Base-by-base conservation (phyloP, 2,329 filamentous ascomycete genomes). In the Epichloe hybrida region DNA sequence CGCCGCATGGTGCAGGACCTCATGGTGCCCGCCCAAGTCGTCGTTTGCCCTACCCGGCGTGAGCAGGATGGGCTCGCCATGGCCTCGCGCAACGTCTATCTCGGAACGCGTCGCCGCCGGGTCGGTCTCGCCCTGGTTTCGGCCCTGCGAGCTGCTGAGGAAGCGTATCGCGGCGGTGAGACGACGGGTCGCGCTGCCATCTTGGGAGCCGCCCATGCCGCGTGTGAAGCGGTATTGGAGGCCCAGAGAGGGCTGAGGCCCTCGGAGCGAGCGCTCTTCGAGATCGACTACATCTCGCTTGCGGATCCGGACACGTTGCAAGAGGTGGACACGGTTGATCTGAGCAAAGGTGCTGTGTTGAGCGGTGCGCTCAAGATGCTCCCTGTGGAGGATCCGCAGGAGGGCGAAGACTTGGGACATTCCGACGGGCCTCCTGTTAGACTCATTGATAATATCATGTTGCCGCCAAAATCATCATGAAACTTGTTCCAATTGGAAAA, bases 341-440 rank as follows among this genome's bases (percentile, higher is more conserved):
- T 76, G 0, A 67, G 69, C 0, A 80, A 72, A 55, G 91, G 91
- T 2, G 90, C 84, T 0, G 84, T 98, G 37, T 67, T 98, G 52
- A 97, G 91, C 63, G 89, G 88, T 3, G 93, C 93, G 0, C 73
- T 98, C 52, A 93, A 87, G 69, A 95, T 98, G 84, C 64, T 88
- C 44, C 86, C 89, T 0, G 72, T 95, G 2, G 86, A 94, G 62
- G 75, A 79, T 48, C 74, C 83, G 1, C 75, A 73, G 46, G 70
- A 79, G 5, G 86, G 77, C 0, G 90, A 97, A 65, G 82, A 89
- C 56, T 66, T 90, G 27, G 89, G 89, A 3, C 80, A 80, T 54
- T 76, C 79, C 50, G 83, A 81, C 3, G 83, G 84, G 1, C 86
- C 87, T 15, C 65, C 82, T 1, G 93, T 98, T 46, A 76, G 93